Percentiles rank a stretch among this genome's conserved stretches.
Conservation (phyloP, 306 rosid species). For the Ziziphus jujuba region DNA sequence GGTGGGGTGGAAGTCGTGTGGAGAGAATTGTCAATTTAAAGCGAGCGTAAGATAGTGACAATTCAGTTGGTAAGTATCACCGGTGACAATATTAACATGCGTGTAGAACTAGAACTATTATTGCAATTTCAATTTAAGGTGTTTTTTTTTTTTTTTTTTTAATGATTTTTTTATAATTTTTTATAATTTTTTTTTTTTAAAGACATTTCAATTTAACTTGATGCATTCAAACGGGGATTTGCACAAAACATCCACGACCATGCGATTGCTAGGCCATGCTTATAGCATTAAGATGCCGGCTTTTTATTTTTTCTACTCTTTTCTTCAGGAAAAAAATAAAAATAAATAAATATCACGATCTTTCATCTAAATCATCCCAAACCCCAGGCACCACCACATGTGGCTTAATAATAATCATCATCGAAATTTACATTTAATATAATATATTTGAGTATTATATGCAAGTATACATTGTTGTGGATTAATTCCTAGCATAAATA, state of each 20-base stretch:
- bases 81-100: background rate
- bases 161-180: too few species aligned
- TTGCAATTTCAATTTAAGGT: constrained; percentile 6
- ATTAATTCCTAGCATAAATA: too few species aligned
- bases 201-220: too few species aligned
- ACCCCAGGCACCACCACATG: too few species aligned
- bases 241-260: background rate
- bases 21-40: constrained; percentile 13
- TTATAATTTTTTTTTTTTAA: too few species aligned
- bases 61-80: constrained; percentile 1
- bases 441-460: too few species aligned
- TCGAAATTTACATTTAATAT: too few species aligned
- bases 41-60: constrained; percentile 2
- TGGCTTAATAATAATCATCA: too few species aligned
- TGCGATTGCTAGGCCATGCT: background rate
- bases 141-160: too few species aligned
- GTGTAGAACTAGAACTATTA: constrained; percentile 3
- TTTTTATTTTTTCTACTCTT: background rate
- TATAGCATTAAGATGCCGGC: background rate
- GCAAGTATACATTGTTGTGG: too few species aligned
- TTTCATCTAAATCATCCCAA: too few species aligned
- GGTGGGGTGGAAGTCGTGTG: background rate
- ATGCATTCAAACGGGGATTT: background rate
- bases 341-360: background rate
- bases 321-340: too few species aligned